Evolutionary conservation across 805 yeast genomes (phyloP), one percentile per base, ranked within the genome.

Genomic region (Torulaspora microellipsoides): DNA sequence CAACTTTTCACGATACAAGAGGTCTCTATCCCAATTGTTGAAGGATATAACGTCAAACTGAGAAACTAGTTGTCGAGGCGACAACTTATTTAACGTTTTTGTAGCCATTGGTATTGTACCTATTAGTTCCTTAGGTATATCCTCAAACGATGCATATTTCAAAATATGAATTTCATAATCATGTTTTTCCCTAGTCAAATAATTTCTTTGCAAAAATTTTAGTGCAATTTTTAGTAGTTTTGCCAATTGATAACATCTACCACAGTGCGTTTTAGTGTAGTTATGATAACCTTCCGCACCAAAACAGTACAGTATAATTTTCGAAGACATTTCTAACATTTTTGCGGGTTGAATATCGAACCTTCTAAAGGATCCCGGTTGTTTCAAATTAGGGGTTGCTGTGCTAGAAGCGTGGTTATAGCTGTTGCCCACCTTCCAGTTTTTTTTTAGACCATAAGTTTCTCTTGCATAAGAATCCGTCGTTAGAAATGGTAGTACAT

Each of bases 281-380:
- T 46, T 29, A 52, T 58, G 52, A 7, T 33, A 39, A 1, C 70
- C 72, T 38, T 64, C 66, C 2, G 65, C 63, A 47, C 75, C 70
- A 48, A 80, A 71, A 49, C 88, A 77, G 60, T 89, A 91, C n/a
- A 90, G 77, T 5, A 87, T 68, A 39, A 88, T 76, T 57, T 86
- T 95, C 0, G 93, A 74, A 8, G 88, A 70, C 23, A 78, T 70
- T 28, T 93, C 84, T 47, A 83, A 32, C 48, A 54, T 68, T 58
- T 88, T 89, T n/a, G 88, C 75, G 14, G 81, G 84, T 65, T 91
- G 98, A 44, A 85, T 78, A 58, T 85, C 88, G 63, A 89, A 90
- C 58, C 90, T 86, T 49, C 97, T 74, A 42, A 89, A 72, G 3
- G 87, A 78, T 5, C 86, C 80, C 3, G 95, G 93, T 34, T 75